Evolutionary conservation across 331 rosid genomes (phyloP).

Genomic region (Malus hybrid): DNA sequence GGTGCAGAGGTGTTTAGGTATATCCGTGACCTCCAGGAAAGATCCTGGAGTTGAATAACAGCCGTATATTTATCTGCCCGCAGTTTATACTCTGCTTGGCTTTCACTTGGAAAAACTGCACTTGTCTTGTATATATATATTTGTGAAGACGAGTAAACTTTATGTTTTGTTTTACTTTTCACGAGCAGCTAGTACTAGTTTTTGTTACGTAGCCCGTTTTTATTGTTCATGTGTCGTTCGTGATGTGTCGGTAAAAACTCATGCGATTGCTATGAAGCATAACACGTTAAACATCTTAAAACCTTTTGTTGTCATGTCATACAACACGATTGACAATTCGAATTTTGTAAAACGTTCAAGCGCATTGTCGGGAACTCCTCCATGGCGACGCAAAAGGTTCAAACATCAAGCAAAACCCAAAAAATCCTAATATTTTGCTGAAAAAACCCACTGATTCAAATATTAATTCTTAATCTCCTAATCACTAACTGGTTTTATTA

Average conservation of each 20-base stretch:
- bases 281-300: too few species aligned
- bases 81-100: neutral
- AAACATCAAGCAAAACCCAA: neutral
- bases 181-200: too few species aligned
- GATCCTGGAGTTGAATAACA: slow-evolving; percentile 27
- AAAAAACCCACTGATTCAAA: neutral
- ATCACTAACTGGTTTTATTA: neutral
- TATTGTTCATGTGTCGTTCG: too few species aligned
- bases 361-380: neutral
- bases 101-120: neutral
- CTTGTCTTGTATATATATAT: neutral
- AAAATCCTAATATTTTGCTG: neutral
- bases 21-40: neutral
- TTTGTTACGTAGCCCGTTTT: too few species aligned
- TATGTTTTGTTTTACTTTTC: too few species aligned
- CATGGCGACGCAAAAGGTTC: slow-evolving; percentile 17
- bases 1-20: neutral
- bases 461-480: neutral
- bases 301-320: too few species aligned
- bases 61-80: neutral
- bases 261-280: too few species aligned
- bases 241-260: too few species aligned
- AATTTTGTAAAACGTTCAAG: too few species aligned
- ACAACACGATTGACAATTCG: too few species aligned
- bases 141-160: neutral